A percentile compares a stretch with the other conserved stretches of the same genome.
phyloP scores from a whole-genome alignment of 2,329 filamentous ascomycete species.

The Trichoderma lentiforme region DNA sequence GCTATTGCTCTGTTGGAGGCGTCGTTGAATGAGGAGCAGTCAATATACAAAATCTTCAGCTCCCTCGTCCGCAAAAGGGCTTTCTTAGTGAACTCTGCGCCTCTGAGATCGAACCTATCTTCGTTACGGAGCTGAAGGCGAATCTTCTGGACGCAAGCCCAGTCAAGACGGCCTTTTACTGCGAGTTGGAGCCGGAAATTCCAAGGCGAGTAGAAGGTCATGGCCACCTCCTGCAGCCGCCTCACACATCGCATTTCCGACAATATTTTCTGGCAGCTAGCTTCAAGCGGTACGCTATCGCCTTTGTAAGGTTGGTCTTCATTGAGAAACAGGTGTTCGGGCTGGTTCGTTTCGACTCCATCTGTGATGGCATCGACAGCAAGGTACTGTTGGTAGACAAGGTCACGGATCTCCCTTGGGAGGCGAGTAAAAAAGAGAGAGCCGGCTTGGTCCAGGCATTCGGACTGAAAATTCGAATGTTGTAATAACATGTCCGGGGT shows the following conservation, averaged over 20 bases:
- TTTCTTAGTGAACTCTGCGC: background rate
- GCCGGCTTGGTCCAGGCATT: background rate
- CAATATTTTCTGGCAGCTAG: background rate
- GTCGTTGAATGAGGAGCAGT: background rate
- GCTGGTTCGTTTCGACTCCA: background rate
- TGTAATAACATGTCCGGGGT: background rate
- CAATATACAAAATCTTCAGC: background rate
- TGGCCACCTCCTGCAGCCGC: background rate
- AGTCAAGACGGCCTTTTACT: background rate
- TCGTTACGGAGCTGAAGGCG: background rate
- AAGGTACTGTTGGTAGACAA: background rate
- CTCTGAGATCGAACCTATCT: background rate
- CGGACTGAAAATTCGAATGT: background rate
- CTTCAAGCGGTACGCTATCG: background rate
- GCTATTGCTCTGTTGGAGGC: background rate
- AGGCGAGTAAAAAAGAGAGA: constrained; percentile 1
- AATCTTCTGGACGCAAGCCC: background rate
- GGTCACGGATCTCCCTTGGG: background rate
- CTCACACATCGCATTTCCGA: background rate
- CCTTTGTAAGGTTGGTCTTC: background rate
- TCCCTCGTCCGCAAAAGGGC: background rate
- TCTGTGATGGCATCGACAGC: background rate
- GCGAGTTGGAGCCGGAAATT: background rate
- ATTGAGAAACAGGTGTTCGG: background rate
- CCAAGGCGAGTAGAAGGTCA: background rate